These are phyloP conservation scores for Apiospora marii DNA, from an alignment of 2,329 filamentous ascomycete species.

Conservation along the genomic window DNA sequence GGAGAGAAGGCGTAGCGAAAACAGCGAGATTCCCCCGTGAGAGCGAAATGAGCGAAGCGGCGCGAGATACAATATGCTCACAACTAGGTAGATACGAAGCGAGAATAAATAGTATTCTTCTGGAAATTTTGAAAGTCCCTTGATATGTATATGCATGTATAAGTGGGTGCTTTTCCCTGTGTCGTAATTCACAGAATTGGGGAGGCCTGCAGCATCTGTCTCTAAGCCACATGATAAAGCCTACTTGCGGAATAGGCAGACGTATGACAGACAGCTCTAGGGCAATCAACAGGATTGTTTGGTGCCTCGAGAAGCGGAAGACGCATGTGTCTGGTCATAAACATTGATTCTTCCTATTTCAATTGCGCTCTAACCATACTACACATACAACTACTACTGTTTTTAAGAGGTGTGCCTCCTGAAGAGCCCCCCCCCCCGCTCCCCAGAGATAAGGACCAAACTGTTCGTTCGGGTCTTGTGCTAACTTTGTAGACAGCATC, in stretches of 20 bases:
- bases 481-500: background rate
- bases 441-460: background rate
- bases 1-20: background rate
- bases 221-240: background rate
- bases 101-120: background rate
- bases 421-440: background rate
- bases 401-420: background rate
- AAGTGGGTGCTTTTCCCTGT: too few relatives aligned
- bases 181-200: background rate
- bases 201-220: background rate
- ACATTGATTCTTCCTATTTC: slow-evolving; percentile 17
- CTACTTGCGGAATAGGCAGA: background rate
- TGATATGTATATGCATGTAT: background rate
- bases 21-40: background rate
- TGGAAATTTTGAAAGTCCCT: background rate
- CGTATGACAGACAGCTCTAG: background rate
- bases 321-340: background rate
- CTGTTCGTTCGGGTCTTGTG: background rate
- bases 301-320: background rate
- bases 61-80: background rate
- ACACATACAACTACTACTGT: slow-evolving; percentile 21
- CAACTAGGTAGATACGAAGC: slow-evolving; percentile 7
- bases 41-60: background rate
- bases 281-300: background rate
- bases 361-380: slow-evolving; percentile 22